Evolutionary conservation across 345 rosid species (phyloP).

Genomic region (Schrenkiella parvula): DNA sequence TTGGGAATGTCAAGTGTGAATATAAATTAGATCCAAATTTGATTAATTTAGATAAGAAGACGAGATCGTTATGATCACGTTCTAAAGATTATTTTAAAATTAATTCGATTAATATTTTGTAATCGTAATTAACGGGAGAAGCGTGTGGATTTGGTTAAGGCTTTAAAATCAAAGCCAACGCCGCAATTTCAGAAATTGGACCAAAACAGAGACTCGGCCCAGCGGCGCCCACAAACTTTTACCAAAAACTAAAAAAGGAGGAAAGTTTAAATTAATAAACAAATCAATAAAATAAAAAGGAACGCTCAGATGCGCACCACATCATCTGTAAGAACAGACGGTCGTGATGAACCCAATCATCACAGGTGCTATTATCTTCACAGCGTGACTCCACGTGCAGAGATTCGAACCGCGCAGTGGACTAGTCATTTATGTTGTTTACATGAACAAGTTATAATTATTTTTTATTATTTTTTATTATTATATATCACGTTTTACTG

Average conservation of each 20-base stretch:
- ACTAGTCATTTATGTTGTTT: neutral
- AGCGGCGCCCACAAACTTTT: conserved; percentile 19
- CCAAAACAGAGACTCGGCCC: neutral
- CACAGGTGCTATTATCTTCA: neutral
- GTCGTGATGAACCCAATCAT: neutral
- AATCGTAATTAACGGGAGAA: neutral
- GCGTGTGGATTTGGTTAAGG: conserved; percentile 4
- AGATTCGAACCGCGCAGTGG: neutral
- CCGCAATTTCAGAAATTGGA: neutral
- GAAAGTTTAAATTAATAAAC: neutral
- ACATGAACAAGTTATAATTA: no score
- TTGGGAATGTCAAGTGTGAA: no score
- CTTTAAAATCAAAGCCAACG: neutral
- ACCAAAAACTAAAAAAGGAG: neutral
- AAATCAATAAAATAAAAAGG: neutral
- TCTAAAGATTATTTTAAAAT: neutral
- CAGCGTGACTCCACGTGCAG: neutral
- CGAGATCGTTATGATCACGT: neutral
- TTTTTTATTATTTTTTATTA: no score
- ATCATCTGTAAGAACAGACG: neutral
- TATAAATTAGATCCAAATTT: neutral
- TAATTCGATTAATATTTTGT: neutral
- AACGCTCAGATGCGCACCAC: neutral
- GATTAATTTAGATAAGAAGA: neutral
- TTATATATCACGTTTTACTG: no score